phyloP scores from a whole-genome alignment of 371 early-diverging fungal species.

The Mucor circinelloides region DNA sequence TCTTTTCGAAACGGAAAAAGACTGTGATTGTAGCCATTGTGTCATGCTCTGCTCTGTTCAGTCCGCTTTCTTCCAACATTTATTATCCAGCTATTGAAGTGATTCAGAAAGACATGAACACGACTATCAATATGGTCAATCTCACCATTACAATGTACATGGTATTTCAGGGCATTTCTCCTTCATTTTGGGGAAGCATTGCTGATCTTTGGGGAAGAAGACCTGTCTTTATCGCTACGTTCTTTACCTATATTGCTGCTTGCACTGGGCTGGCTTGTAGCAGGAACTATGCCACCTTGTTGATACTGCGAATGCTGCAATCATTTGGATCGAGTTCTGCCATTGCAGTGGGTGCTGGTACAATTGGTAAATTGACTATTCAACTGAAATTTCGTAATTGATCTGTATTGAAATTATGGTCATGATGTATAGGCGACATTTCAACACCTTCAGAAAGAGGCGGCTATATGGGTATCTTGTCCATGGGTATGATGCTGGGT shows the following conservation, averaged over 20 bases:
- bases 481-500: slow-evolving; percentile 55
- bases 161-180: slow-evolving; percentile 33
- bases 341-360: slow-evolving; percentile 47
- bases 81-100: slow-evolving; percentile 12
- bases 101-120: slow-evolving; percentile 21
- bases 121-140: slow-evolving; percentile 21
- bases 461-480: slow-evolving; percentile 61
- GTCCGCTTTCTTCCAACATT: slow-evolving; percentile 19
- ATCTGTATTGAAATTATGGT: slow-evolving; percentile 5
- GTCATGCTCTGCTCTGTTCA: slow-evolving; percentile 10
- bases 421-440: not conserved
- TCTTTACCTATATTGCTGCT: slow-evolving; percentile 54
- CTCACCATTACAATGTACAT: slow-evolving; percentile 33
- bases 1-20: slow-evolving; percentile 7
- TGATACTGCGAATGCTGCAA: slow-evolving; percentile 62
- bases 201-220: slow-evolving; percentile 63
- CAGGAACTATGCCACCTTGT: slow-evolving; percentile 46
- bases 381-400: not conserved
- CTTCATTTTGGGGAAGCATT: slow-evolving; percentile 61
- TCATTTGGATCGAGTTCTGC: slow-evolving; percentile 65
- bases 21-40: not conserved
- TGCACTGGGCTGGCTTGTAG: slow-evolving; percentile 61
- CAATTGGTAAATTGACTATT: not conserved
- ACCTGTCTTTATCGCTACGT: slow-evolving; percentile 57
- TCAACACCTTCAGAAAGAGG: slow-evolving; percentile 49